A percentile compares a stretch with the other conserved stretches of the same genome.
phyloP scores from a whole-genome alignment of 2,329 filamentous ascomycete species.

The Ophiostoma novo-ulmi region DNA sequence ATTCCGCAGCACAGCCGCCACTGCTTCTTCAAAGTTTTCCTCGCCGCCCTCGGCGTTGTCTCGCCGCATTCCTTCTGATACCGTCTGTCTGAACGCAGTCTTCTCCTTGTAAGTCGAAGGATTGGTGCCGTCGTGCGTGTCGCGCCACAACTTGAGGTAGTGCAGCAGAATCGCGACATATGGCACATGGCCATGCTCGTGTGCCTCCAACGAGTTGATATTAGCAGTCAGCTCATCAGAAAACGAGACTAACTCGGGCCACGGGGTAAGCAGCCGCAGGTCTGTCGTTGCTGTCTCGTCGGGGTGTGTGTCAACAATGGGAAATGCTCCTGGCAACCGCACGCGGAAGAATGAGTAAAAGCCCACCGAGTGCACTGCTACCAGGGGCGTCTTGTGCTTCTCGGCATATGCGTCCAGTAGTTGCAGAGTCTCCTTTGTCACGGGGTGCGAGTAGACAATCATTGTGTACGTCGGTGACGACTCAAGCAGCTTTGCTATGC shows the following conservation, averaged over 20 bases:
- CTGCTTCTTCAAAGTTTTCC: constrained; percentile 95
- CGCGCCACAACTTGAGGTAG: constrained; percentile 77
- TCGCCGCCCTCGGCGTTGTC: constrained; percentile 79
- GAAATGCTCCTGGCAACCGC: constrained; percentile 70
- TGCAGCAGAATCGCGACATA: constrained; percentile 78
- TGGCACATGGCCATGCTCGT: constrained; percentile 87
- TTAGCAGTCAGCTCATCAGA: constrained; percentile 60
- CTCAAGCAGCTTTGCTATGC: constrained; percentile 37
- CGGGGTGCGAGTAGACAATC: constrained; percentile 52
- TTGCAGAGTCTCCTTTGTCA: constrained; percentile 41
- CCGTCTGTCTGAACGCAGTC: constrained; percentile 67
- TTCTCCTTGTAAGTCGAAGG: constrained; percentile 82
- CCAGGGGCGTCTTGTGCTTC: constrained; percentile 62
- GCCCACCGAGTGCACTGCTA: constrained; percentile 82
- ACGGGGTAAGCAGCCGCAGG: constrained; percentile 75
- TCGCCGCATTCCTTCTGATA: constrained; percentile 62
- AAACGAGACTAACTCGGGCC: constrained; percentile 72
- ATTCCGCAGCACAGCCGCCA: constrained; percentile 81
- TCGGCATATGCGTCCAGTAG: constrained; percentile 45
- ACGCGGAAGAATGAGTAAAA: constrained; percentile 90
- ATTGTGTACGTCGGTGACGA: constrained; percentile 45
- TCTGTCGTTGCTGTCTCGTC: constrained; percentile 81
- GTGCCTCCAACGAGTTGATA: constrained; percentile 64
- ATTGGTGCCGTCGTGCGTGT: constrained; percentile 58
- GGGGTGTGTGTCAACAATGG: constrained; percentile 93